Base-by-base conservation (phyloP, 148 eudicot genomes). In the Amaranthus palmeri region DNA sequence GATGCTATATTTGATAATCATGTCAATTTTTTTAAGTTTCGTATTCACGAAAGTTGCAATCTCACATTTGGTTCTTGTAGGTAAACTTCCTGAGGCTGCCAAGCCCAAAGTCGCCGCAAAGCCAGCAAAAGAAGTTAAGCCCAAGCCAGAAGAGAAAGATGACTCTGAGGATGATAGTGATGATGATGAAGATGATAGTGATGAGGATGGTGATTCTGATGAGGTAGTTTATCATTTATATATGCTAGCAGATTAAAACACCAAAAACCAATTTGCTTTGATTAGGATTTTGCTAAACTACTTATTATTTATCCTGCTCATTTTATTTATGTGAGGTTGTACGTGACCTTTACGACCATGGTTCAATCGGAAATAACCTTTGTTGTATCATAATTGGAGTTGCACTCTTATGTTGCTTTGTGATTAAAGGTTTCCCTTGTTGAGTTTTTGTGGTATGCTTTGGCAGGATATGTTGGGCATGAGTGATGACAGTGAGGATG, bases 161-260 rank as follows among this genome's bases (percentile, higher is more conserved):
- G 84, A 74, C 10, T 78, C 70, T 9, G 81, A 79, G 13, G 84
- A 78, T 9, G 77, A 67, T 51, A 83, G 73, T 55, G 76, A 76
- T n/a, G 70, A 58, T 48, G 86, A 80, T 36, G 79, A 79, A 44
- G 86, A 77, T n/a, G 76, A 61, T 57, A 73, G 70, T 45, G 83
- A 75, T 40, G 83, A 76, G 42, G 86, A 79, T 0, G 85, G 79
- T 61, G 92, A 78, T 2, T 75, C 79, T 45, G 86, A 84, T 48
- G 73, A 77, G 81, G 81, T 69, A 61, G 6, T 15, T 10, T n/a
- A 10, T 46, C 11, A 18, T 55, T 6, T 8, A 6, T 11, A 25
- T 15, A 45, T 6, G 3, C 36, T 0, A 25, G 36, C 36, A 25
- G 36, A 25, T 25, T 25, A 25, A 25, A 25, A 25, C 36, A 25